Percentiles rank a stretch among this genome's conserved stretches.
These are phyloP conservation scores for Silene noctiflora DNA, from an alignment of 179 eudicot species.

Conservation along the genomic window DNA sequence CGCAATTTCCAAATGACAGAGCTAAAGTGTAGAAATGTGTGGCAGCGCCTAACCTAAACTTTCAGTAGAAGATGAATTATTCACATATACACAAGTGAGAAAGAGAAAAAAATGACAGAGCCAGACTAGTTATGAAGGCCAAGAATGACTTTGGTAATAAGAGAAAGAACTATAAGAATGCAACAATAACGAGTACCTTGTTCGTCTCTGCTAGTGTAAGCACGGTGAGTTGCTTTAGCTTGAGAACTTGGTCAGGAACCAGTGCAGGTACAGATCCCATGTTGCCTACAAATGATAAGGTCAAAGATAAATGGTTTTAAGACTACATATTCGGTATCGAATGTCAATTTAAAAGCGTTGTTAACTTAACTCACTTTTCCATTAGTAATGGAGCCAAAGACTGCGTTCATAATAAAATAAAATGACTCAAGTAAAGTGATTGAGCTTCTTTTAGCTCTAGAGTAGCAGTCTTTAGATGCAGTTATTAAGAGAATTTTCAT, in stretches of 20 bases:
- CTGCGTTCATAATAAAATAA: too few relatives aligned
- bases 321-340: neutral
- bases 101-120: too few relatives aligned
- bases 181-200: conserved; percentile 51
- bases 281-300: conserved; percentile 44
- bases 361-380: neutral
- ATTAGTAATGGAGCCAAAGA: too few relatives aligned
- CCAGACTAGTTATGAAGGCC: neutral
- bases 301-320: neutral
- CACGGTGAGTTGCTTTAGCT: conserved; percentile 91
- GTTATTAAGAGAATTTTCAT: too few relatives aligned
- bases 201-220: conserved; percentile 87
- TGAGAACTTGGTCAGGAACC: conserved; percentile 77
- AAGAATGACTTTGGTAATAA: neutral
- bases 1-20: neutral
- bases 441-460: too few relatives aligned
- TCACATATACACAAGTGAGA: neutral
- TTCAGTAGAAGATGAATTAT: neutral
- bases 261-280: conserved; percentile 59
- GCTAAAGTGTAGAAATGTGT: neutral
- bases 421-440: too few relatives aligned
- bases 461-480: too few relatives aligned
- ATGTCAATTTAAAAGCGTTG: neutral
- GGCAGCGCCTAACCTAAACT: neutral
- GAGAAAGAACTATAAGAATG: neutral